These are phyloP conservation scores for Zizania latifolia DNA, from an alignment of 176 grass and related monocot species.

Conservation along the genomic window DNA sequence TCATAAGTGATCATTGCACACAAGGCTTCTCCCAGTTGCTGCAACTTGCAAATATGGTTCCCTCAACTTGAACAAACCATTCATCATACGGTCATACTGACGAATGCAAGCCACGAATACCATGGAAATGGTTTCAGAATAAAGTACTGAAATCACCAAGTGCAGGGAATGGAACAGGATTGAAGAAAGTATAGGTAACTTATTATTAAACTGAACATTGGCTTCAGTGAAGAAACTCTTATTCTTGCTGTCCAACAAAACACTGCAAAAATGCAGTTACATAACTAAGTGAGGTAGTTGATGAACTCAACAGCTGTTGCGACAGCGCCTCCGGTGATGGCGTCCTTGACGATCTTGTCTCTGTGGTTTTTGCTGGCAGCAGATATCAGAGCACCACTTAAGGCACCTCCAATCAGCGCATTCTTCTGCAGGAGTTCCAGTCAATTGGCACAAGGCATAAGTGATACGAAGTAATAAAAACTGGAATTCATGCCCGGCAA, in stretches of 20 bases:
- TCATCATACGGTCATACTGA: background rate
- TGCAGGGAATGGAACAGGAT: background rate
- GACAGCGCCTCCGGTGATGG: constrained; percentile 61
- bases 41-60: background rate
- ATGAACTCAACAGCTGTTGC: constrained; percentile 74
- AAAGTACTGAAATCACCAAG: background rate
- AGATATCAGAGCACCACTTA: constrained; percentile 66
- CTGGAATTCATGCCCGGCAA: too few relatives aligned
- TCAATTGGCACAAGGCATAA: background rate
- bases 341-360: constrained; percentile 62
- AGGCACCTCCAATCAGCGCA: constrained; percentile 54
- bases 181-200: background rate
- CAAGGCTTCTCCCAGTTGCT: background rate
- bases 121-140: background rate
- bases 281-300: constrained; percentile 52
- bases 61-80: background rate
- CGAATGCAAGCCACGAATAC: background rate
- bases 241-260: constrained; percentile 8
- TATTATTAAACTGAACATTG: background rate
- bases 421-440: constrained; percentile 43
- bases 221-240: constrained; percentile 15
- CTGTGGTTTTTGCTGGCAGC: constrained; percentile 40
- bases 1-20: background rate
- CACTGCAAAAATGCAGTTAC: constrained; percentile 8
- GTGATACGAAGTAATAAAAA: background rate